Evolutionary conservation across 2,329 filamentous ascomycete species (phyloP), one percentile per base, ranked within the genome.

Genomic region (Xylaria sp.): DNA sequence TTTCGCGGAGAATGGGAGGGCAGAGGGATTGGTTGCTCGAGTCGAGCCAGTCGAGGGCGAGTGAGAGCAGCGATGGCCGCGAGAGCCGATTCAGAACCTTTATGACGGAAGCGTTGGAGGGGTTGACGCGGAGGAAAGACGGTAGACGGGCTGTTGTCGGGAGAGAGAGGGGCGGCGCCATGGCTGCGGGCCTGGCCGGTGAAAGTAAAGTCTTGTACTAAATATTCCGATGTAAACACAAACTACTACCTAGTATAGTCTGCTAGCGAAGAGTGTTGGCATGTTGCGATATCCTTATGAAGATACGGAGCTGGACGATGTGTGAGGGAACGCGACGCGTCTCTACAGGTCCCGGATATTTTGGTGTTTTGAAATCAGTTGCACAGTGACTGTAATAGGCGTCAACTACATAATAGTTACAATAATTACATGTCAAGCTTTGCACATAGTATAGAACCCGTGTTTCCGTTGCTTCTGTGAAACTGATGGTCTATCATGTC

Each of bases 11-110:
- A 76, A 85, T 89, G 0, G 91, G 91, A 1, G 83, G 83, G 51
- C 87, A 90, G 20, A 86, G 82, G 4, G 85, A 80, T 48, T 89
- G 83, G 71, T 92, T 90, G 71, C 85, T 83, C 58, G 90, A 87
- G 66, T 91, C 88, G 3, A 97, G 88, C 93, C 93, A 97, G 81
- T 91, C 87, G 26, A 94, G 85, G 0, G 87, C 91, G 9, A 97
- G 85, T 0, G 89, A 87, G 31, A 96, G 81, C 26, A 97, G 86
- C 0, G 92, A 89, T 56, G 89, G 83, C 59, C 93, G 89, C 1
- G 92, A 91, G 20, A 97, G 85, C 63, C 90, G 90, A 68, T 84
- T 86, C 58, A 97, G 84, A 48, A 87, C 84, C 78, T 92, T 93
- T 71, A 86, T 79, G 58, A 93, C 86, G 36, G 89, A 84, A 54